These are phyloP conservation scores for Paramecium sonneborni DNA, from an alignment of 73 alveolate genomes.

Conservation along the genomic window DNA sequence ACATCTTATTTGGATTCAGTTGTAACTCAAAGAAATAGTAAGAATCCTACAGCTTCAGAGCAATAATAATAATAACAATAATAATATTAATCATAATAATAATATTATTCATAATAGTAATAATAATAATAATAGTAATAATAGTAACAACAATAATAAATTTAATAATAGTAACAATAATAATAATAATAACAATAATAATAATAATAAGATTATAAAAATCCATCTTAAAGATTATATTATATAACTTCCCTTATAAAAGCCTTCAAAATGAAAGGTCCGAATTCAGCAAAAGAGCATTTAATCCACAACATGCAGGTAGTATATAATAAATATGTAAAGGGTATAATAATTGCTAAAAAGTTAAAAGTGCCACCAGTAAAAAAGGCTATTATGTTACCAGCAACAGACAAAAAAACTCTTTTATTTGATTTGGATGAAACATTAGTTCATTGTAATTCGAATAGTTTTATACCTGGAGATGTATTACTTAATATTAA, in stretches of 20 bases:
- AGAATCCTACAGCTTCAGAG: not conserved
- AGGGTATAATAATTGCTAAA: conserved; percentile 14
- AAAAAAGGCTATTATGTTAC: not conserved
- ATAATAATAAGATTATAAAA: not conserved
- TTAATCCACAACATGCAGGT: conserved; percentile 32
- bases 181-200: not conserved
- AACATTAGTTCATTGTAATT: conserved; percentile 61
- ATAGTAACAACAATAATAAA: not conserved
- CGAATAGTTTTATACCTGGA: conserved; percentile 29
- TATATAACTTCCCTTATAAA: conserved; percentile 28
- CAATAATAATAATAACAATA: not conserved
- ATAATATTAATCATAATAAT: too few relatives aligned
- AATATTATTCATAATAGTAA: too few relatives aligned
- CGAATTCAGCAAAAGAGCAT: conserved; percentile 56
- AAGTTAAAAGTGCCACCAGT: conserved; percentile 41
- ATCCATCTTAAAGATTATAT: not conserved
- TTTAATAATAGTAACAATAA: not conserved
- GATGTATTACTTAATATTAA: conserved; percentile 56
- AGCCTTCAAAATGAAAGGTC: conserved; percentile 41
- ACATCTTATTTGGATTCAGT: conserved; percentile 46
- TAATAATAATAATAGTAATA: not conserved
- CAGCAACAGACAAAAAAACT: conserved; percentile 69
- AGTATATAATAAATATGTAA: not conserved
- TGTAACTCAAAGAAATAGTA: not conserved
- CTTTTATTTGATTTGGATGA: conserved; percentile 62